Conservation (phyloP, 1,284 basidiomycete genomes). For the Irpex lacteus region DNA sequence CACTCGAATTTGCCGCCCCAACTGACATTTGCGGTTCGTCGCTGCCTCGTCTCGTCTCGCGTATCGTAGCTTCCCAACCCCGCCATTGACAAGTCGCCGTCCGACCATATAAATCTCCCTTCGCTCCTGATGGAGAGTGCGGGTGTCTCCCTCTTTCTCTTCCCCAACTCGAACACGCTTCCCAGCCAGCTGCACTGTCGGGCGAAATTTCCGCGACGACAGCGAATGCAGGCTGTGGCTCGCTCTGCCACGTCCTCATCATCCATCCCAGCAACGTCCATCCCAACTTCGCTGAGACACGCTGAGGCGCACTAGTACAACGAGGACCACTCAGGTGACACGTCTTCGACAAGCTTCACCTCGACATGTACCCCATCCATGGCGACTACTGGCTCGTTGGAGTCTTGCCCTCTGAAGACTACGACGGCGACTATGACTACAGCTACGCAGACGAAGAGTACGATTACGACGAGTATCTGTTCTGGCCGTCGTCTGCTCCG, state of each 20-base stretch:
- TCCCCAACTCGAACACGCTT: neutral
- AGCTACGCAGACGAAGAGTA: constrained; percentile 1
- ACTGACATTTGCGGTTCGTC: neutral
- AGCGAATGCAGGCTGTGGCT: too few relatives aligned
- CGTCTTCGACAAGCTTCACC: neutral
- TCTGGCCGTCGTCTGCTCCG: constrained; percentile 11
- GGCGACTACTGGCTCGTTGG: constrained; percentile 1
- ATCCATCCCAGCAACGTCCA: too few relatives aligned
- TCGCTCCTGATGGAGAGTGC: neutral
- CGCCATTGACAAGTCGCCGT: constrained; percentile 1
- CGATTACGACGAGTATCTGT: constrained; percentile 11
- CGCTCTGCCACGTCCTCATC: too few relatives aligned
- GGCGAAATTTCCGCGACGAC: neutral
- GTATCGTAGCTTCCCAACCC: neutral
- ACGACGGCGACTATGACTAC: constrained; percentile 4
- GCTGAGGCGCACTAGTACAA: neutral
- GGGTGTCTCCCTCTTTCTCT: neutral
- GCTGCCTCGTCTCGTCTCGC: neutral
- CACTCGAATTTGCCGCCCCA: neutral
- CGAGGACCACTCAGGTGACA: too few relatives aligned
- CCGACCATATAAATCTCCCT: neutral
- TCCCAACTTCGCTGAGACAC: neutral
- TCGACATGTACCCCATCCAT: neutral
- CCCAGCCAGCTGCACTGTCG: neutral
- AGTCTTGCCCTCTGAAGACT: neutral